These are phyloP conservation scores for Coniochaeta hoffmannii DNA, from an alignment of 2,329 filamentous ascomycete genomes.

Conservation along the genomic window DNA sequence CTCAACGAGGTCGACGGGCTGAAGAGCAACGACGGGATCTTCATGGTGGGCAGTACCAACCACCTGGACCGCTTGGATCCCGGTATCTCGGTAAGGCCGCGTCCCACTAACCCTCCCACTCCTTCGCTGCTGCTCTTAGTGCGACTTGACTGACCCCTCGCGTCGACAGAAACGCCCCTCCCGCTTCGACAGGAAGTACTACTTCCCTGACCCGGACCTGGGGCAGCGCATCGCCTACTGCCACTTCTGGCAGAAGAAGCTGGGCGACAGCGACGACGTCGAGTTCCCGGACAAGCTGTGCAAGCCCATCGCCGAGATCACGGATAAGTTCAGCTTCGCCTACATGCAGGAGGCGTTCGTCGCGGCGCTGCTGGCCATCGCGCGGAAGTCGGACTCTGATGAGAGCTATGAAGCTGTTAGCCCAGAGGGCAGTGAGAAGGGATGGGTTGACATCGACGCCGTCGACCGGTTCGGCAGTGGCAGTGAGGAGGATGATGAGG, in stretches of 20 bases:
- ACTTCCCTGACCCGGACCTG: constrained; percentile 50
- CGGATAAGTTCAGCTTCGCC: constrained; percentile 59
- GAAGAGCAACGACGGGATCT: constrained; percentile 61
- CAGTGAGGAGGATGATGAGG: constrained; percentile 9
- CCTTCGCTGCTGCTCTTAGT: too few species aligned
- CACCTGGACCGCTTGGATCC: constrained; percentile 60
- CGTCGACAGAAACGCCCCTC: constrained; percentile 53
- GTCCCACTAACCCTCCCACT: neutral
- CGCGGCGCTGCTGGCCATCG: constrained; percentile 53
- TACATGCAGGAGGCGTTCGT: constrained; percentile 66
- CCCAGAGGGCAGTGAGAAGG: constrained; percentile 4
- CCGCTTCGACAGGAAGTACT: constrained; percentile 60
- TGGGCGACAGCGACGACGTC: constrained; percentile 48
- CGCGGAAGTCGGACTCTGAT: constrained; percentile 20
- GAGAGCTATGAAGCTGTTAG: constrained; percentile 10
- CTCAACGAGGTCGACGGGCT: constrained; percentile 67
- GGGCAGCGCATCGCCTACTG: constrained; percentile 52
- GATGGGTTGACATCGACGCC: constrained; percentile 14
- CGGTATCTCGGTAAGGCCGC: constrained; percentile 48
- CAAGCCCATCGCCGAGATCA: constrained; percentile 52
- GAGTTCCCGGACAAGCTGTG: constrained; percentile 54
- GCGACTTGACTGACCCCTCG: neutral
- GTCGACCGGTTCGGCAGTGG: neutral
- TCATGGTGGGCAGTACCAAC: constrained; percentile 62
- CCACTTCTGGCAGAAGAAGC: constrained; percentile 53